Evolutionary conservation across 2,329 filamentous ascomycete species (phyloP).

Genomic region (Achaetomium macrosporum): DNA sequence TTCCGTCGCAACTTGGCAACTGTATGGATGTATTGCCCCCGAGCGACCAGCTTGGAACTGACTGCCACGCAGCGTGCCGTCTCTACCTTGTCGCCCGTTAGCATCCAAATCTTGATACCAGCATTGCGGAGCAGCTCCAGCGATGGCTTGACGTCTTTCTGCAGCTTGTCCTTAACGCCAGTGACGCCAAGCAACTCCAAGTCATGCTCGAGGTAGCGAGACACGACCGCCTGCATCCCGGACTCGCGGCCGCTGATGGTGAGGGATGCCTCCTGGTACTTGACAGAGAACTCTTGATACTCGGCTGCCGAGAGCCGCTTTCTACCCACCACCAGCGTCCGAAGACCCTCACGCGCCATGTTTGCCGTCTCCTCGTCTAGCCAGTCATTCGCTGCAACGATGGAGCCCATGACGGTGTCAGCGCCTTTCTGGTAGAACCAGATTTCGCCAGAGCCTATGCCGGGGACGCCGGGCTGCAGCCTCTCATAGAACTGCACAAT

Average conservation of each 20-base stretch:
- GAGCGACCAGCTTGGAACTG: slow-evolving; percentile 84
- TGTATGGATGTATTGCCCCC: slow-evolving; percentile 94
- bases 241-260: slow-evolving; percentile 73
- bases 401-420: slow-evolving; percentile 95
- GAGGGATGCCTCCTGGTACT: slow-evolving; percentile 74
- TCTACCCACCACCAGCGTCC: slow-evolving; percentile 91
- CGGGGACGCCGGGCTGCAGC: slow-evolving; percentile 41
- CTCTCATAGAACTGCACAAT: slow-evolving; percentile 76
- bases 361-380: slow-evolving; percentile 98
- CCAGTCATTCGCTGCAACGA: slow-evolving; percentile 96
- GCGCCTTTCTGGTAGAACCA: slow-evolving; percentile 99
- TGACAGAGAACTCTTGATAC: slow-evolving; percentile 72
- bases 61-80: slow-evolving; percentile 95
- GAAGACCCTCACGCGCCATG: slow-evolving; percentile 93
- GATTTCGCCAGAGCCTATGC: slow-evolving; percentile 65
- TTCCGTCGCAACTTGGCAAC: slow-evolving; percentile 79
- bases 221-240: slow-evolving; percentile 74
- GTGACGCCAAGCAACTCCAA: slow-evolving; percentile 95
- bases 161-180: slow-evolving; percentile 94
- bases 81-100: slow-evolving; percentile 97
- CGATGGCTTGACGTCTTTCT: slow-evolving; percentile 91
- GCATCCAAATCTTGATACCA: slow-evolving; percentile 99
- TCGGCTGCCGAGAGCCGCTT: slow-evolving; percentile 73
- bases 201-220: slow-evolving; percentile 76
- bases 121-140: slow-evolving; percentile 93